These are phyloP conservation scores for Ganoderma lingzhi DNA, from an alignment of 1,284 basidiomycete species.

Conservation along the genomic window DNA sequence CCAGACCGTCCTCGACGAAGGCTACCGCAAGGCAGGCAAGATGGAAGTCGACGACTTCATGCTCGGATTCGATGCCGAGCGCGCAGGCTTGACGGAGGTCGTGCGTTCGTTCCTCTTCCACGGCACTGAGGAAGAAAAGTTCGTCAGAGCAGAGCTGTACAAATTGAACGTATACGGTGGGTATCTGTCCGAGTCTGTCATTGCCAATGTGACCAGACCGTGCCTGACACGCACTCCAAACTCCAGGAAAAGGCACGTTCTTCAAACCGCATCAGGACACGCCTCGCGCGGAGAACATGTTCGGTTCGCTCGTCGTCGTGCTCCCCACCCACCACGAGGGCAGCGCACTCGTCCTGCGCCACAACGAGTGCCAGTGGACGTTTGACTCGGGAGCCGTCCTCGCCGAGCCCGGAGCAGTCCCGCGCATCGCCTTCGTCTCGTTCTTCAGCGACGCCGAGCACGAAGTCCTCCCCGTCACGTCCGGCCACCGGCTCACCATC, in stretches of 20 bases:
- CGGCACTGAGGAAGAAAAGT: background rate
- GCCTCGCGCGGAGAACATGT: conserved; percentile 47
- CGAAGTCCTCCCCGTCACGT: conserved; percentile 49
- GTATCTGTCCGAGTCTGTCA: background rate
- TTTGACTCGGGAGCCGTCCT: conserved; percentile 42
- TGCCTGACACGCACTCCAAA: background rate
- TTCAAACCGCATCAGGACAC: conserved; percentile 51
- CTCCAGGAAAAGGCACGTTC: conserved; percentile 46
- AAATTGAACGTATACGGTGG: conserved; percentile 39
- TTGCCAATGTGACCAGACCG: too few relatives aligned
- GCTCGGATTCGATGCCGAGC: conserved; percentile 21
- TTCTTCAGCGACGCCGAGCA: conserved; percentile 54
- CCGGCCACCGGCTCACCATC: conserved; percentile 52
- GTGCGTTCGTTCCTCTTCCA: conserved; percentile 2
- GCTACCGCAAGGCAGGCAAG: conserved; percentile 37
- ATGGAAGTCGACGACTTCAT: conserved; percentile 29
- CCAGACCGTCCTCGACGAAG: conserved; percentile 33
- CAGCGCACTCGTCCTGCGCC: conserved; percentile 46
- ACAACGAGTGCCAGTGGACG: conserved; percentile 39
- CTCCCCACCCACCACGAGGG: conserved; percentile 50
- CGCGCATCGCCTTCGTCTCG: conserved; percentile 42
- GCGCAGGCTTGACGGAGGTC: background rate
- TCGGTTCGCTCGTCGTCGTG: conserved; percentile 55
- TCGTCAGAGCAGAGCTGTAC: conserved; percentile 41
- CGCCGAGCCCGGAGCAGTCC: background rate